Percentiles rank a stretch among this genome's conserved stretches.
Evolutionary conservation across 768 basidiomycete species (phyloP).

Genomic region (Boletus edulis): DNA sequence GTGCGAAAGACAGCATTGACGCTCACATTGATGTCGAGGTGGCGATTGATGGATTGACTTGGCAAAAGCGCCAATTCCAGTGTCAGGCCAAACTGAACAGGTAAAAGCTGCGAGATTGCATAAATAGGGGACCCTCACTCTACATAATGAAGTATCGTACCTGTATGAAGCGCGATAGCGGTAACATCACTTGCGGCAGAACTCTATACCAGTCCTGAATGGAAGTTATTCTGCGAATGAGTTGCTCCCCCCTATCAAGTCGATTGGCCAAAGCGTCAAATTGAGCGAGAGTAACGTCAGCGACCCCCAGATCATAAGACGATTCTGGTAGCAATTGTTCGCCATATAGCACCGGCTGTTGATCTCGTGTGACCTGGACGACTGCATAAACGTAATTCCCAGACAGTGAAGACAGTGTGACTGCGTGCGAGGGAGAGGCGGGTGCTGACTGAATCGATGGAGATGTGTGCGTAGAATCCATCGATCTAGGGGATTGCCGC

Average conservation of each 20-base stretch:
- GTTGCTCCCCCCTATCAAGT: constrained; percentile 41
- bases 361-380: constrained; percentile 90
- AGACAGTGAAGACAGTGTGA: constrained; percentile 85
- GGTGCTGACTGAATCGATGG: constrained; percentile 61
- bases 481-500: constrained; percentile 32
- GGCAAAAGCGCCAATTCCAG: constrained; percentile 75
- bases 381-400: constrained; percentile 86
- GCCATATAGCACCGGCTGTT: constrained; percentile 82
- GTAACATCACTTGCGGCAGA: constrained; percentile 57
- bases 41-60: constrained; percentile 46
- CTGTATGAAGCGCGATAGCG: constrained; percentile 73
- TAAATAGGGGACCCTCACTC: constrained; percentile 3
- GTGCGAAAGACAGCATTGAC: constrained; percentile 83
- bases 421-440: constrained; percentile 48
- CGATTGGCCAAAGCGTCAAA: constrained; percentile 65
- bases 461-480: constrained; percentile 63
- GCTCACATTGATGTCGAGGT: constrained; percentile 72
- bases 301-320: constrained; percentile 73
- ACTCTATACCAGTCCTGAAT: constrained; percentile 46
- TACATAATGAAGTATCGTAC: constrained; percentile 39
- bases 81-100: constrained; percentile 66
- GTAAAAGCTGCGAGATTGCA: constrained; percentile 47
- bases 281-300: constrained; percentile 81
- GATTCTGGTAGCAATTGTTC: constrained; percentile 74
- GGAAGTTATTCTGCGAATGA: constrained; percentile 29